A percentile compares a stretch with the other conserved stretches of the same genome.
Evolutionary conservation across 75 land plant species (phyloP).

Genomic region (Cunninghamia lanceolata): DNA sequence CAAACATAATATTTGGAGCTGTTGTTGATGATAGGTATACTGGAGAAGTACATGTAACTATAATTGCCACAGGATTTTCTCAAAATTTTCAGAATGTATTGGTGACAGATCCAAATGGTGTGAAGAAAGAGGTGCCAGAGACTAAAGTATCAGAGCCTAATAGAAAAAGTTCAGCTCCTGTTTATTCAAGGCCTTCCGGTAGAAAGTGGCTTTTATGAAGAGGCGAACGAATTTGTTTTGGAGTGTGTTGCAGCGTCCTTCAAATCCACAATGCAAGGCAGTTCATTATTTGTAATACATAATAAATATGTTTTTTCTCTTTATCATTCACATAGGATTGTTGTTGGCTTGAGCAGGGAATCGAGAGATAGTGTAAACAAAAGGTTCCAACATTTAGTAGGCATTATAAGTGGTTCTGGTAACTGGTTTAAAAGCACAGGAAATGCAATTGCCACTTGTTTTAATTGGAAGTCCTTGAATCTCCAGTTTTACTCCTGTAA

Average conservation of each 20-base stretch:
- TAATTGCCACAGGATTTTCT: conserved; percentile 93
- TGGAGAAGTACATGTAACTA: conserved; percentile 92
- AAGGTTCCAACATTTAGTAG: background rate
- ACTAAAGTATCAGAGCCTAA: conserved; percentile 22
- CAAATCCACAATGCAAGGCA: background rate
- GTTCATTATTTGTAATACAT: conserved; percentile 2
- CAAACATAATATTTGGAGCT: conserved; percentile 96
- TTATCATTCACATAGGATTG: background rate
- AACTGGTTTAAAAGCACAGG: background rate
- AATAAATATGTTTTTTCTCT: background rate
- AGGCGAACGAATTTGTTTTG: background rate
- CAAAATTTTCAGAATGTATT: conserved; percentile 83
- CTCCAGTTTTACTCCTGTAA: background rate
- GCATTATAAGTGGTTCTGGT: background rate
- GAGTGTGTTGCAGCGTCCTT: background rate
- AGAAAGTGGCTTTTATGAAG: conserved; percentile 26
- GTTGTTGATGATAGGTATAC: conserved; percentile 91
- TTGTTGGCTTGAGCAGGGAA: background rate
- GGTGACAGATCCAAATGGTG: conserved; percentile 69
- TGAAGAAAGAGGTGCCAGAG: conserved; percentile 36
- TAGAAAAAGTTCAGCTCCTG: conserved; percentile 27
- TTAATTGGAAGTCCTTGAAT: background rate
- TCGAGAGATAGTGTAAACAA: background rate
- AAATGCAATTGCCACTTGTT: background rate
- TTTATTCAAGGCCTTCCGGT: conserved; percentile 34